Evolutionary conservation across 331 rosid species (phyloP), one percentile per base, ranked within the genome.

Genomic region (Dryas integrifolia): DNA sequence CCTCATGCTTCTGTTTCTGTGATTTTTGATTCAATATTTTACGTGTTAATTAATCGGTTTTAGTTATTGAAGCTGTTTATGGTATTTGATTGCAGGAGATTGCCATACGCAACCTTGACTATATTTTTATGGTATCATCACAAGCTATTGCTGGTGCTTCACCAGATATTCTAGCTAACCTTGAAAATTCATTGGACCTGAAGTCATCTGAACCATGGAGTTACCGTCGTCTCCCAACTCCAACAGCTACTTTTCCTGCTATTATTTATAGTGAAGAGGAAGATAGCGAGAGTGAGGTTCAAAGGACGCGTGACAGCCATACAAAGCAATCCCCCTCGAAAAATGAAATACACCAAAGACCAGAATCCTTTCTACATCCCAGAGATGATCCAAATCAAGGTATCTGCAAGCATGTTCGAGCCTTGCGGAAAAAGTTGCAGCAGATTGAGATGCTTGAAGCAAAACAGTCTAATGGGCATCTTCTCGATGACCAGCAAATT

Each of bases 371-470:
- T 84, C 83, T 91, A 51, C 90, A 64, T 74, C 92, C 92, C 67
- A 84, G 73, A 75, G 89, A 86, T 53, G 86, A 89, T 48, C 81
- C 77, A 10, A 66, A 75, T 80, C 82, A 67, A 47, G 94, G 74
- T 67, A 71, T 70, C 16, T 77, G 86, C 69, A 94, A 86, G 79
- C 75, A 82, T 58, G 82, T 91, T 59, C 88, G 96, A 72, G 92
- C 95, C 58, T 75, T 94, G 76, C 59, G 95, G 82, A 94, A 94
- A 74, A 91, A 94, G 90, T 79, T 94, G 86, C 96, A 94, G 88
- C 97, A 91, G 85, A 91, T 89, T 85, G 96, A 89, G 81, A 89
- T 94, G 96, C 96, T 94, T 40, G 95, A 94, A 84, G 89, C 75
- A 30, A 94, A 94, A 85, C 97, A 86, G 82, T 83, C 87, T 18